Evolutionary conservation across 495 filamentous ascomycete species (phyloP), one percentile per base, ranked within the genome.

Genomic region (Penicillium paradoxum): DNA sequence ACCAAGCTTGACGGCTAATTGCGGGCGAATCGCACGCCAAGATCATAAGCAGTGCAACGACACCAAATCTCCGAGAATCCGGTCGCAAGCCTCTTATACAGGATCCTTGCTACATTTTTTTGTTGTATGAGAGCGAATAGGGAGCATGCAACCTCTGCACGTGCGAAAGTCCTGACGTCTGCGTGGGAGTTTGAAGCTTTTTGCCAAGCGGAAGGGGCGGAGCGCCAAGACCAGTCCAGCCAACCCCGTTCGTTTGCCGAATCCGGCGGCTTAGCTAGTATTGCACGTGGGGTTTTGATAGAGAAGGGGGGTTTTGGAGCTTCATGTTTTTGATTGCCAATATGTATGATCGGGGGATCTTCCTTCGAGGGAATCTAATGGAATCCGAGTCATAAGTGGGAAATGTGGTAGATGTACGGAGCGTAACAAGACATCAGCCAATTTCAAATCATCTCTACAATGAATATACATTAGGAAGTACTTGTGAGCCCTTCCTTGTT

Each of bases 41-140:
- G 17, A 18, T 22, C 40, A 25, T 17, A 7, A n/a, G n/a, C n/a
- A n/a, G n/a, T n/a, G n/a, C n/a, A n/a, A n/a, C n/a, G n/a, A n/a
- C n/a, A n/a, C n/a, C n/a, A 36, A 51, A 55, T 51, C 42, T 55
- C 51, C 51, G 40, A 24, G 11, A 22, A 38, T 56, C 36, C 18
- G 17, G 25, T 27, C 13, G 22, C 21, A 15, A 11, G 27, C 8
- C 21, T 11, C 22, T 18, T 2, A 29, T 4, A 29, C 6, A 14
- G 7, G 6, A 6, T 14, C 8, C 10, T 44, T 2, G 14, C 8
- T 29, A 18, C 3, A 18, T 25, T 2, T 18, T n/a, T 7, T 38
- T 0, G 21, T 48, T 22, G 2, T 19, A 10, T 11, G 14, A 6
- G 25, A 18, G 25, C 50, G 45, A 60, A 57, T 53, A 15, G 27